Evolutionary conservation across 805 yeast genomes (phyloP).

Genomic region (Barnettozyma pratensis): DNA sequence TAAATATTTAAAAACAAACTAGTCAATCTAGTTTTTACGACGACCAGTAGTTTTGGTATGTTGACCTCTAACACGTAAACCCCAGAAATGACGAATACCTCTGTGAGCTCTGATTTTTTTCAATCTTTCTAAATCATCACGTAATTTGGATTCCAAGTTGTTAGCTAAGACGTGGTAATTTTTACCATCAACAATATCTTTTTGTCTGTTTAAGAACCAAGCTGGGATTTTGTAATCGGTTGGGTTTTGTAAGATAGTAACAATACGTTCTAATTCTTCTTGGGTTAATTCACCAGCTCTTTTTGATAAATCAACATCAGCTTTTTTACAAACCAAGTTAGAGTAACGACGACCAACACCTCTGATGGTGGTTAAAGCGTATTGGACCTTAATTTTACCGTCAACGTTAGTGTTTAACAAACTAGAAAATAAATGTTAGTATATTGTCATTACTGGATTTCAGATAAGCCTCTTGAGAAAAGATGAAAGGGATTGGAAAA

Average conservation of each 20-base stretch:
- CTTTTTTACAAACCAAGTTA: slow-evolving; percentile 99
- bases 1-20: slow-evolving; percentile 1
- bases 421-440: slow-evolving; percentile 48
- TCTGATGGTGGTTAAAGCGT: slow-evolving; percentile 99
- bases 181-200: slow-evolving; percentile 97
- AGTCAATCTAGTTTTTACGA: slow-evolving; percentile 37
- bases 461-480: too few species aligned
- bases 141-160: slow-evolving; percentile 98
- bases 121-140: slow-evolving; percentile 99
- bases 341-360: slow-evolving; percentile 99
- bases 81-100: slow-evolving; percentile 99
- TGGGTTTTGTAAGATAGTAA: slow-evolving; percentile 99
- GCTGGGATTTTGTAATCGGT: slow-evolving; percentile 98
- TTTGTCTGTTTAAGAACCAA: slow-evolving; percentile 99
- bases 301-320: slow-evolving; percentile 96
- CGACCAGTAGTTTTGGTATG: slow-evolving; percentile 99
- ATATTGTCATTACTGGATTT: slow-evolving; percentile 5
- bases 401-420: slow-evolving; percentile 99
- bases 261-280: slow-evolving; percentile 99
- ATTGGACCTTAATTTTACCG: slow-evolving; percentile 99
- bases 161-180: slow-evolving; percentile 98
- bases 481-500: not conserved
- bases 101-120: slow-evolving; percentile 99
- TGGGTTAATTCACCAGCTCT: slow-evolving; percentile 99
- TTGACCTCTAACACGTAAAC: slow-evolving; percentile 99